Base-by-base conservation (phyloP, 352 stramenopile species). In the Pythium utonaiense region DNA sequence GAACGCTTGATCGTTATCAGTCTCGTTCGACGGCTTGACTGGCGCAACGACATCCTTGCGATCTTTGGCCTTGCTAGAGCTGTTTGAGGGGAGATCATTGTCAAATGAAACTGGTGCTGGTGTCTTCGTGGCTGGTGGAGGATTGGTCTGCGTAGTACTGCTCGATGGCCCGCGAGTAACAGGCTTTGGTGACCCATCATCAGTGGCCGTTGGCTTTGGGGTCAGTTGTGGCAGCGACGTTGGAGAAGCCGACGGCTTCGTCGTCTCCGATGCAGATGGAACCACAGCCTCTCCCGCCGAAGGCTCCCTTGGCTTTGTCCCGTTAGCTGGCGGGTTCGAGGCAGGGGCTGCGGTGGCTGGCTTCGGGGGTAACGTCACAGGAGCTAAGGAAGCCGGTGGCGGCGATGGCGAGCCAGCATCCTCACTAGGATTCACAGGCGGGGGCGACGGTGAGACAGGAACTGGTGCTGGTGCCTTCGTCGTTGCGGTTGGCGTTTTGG, bases 11-110 rank as follows among this genome's bases (percentile, higher is more conserved):
- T 66, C 58, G 6, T 56, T 41, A 16, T 44, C 48, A 7, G 24
- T 53, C 6, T 31, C 4, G 22, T 48, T 66, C 2, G 60, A 6
- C 7, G 52, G 60, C n/a, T 48, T 50, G 2, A 66, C 53, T 17
- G 60, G 48, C 31, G 51, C 58, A 17, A 66, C 58, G 2, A 59
- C 31, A 22, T 50, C 22, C 13, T 56, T 53, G 13, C 21, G 53
- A 12, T 47, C 25, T 42, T 56, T 45, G 17, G 7, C 36, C 48
- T 24, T 47, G 30, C 25, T n/a, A 10, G 31, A 45, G 36, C 9
- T 57, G 12, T 42, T 59, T 4, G 36, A 44, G 2, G 36, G 36
- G 16, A 44, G 9, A 13, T 44, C 17, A 22, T 53, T 47, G 22
- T 53, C 42, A 13, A 66, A 66, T 6, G 50, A 60, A 14, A 64